phyloP scores from a whole-genome alignment of 176 grass and related monocot species.

The Eleusine indica region DNA sequence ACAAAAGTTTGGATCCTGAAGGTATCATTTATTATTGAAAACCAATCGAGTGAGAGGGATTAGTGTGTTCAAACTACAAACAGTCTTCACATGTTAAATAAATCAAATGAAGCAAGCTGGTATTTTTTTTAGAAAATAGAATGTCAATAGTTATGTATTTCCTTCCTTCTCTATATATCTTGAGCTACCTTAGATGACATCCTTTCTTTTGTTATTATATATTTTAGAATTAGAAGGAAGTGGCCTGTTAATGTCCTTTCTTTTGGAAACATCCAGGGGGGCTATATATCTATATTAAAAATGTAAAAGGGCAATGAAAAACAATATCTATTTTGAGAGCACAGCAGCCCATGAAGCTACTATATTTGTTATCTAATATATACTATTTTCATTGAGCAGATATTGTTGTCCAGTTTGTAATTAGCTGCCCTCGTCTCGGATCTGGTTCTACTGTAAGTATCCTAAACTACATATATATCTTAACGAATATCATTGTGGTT shows the following conservation, averaged over 20 bases:
- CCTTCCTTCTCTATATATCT: neutral
- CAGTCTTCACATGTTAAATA: slow-evolving; percentile 33
- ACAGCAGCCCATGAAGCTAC: neutral
- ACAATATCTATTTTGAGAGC: neutral
- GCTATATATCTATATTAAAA: neutral
- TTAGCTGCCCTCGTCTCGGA: slow-evolving; percentile 69
- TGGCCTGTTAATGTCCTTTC: neutral
- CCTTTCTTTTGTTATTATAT: neutral
- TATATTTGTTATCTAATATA: slow-evolving; percentile 18
- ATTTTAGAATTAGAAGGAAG: neutral
- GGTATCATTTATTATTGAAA: slow-evolving; percentile 38
- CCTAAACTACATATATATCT: neutral
- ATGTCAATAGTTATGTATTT: neutral
- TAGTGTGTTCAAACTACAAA: neutral
- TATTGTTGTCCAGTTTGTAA: slow-evolving; percentile 79
- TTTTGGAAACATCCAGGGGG: neutral
- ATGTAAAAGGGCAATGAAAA: neutral
- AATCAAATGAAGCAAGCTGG: neutral
- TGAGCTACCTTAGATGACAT: neutral
- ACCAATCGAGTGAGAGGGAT: neutral
- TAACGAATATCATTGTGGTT: neutral
- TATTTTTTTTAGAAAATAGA: neutral
- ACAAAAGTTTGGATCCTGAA: slow-evolving; percentile 63
- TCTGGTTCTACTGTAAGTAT: slow-evolving; percentile 70
- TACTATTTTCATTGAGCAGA: slow-evolving; percentile 53